phyloP scores from a whole-genome alignment of 2,329 filamentous ascomycete genomes.

The Fusarium pilosicola region DNA sequence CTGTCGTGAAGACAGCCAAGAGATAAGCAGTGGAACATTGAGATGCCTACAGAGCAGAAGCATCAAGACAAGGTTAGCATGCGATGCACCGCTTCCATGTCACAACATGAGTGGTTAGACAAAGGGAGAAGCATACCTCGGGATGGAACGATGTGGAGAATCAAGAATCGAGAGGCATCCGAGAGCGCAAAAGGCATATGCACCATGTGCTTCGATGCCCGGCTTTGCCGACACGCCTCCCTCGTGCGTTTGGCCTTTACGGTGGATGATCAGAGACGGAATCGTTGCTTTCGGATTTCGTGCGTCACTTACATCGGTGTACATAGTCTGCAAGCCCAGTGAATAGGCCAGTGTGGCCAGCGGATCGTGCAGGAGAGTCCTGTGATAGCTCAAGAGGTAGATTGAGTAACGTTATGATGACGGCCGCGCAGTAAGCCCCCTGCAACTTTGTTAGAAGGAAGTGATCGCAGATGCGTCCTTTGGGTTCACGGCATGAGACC shows the following conservation, averaged over 20 bases:
- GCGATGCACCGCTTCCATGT: slow-evolving; percentile 48
- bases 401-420: slow-evolving; percentile 83
- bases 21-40: slow-evolving; percentile 78
- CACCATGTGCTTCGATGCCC: slow-evolving; percentile 91
- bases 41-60: slow-evolving; percentile 67
- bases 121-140: slow-evolving; percentile 64
- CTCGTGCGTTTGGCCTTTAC: slow-evolving; percentile 87
- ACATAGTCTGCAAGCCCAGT: slow-evolving; percentile 83
- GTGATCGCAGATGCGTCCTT: slow-evolving; percentile 2
- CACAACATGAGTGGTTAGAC: slow-evolving; percentile 47
- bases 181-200: slow-evolving; percentile 94
- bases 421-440: slow-evolving; percentile 90
- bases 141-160: slow-evolving; percentile 77
- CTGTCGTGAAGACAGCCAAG: slow-evolving; percentile 91
- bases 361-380: slow-evolving; percentile 73
- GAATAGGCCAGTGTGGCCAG: slow-evolving; percentile 72
- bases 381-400: slow-evolving; percentile 82
- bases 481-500: slow-evolving; percentile 9
- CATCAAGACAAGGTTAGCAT: slow-evolving; percentile 47
- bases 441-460: slow-evolving; percentile 47
- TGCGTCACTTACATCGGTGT: slow-evolving; percentile 72
- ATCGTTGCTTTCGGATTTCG: slow-evolving; percentile 20
- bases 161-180: slow-evolving; percentile 89
- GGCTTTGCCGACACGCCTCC: slow-evolving; percentile 90
- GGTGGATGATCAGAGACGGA: slow-evolving; percentile 32